These are phyloP conservation scores for Claviceps pazoutovae DNA, from an alignment of 2,329 filamentous ascomycete genomes.

Conservation along the genomic window DNA sequence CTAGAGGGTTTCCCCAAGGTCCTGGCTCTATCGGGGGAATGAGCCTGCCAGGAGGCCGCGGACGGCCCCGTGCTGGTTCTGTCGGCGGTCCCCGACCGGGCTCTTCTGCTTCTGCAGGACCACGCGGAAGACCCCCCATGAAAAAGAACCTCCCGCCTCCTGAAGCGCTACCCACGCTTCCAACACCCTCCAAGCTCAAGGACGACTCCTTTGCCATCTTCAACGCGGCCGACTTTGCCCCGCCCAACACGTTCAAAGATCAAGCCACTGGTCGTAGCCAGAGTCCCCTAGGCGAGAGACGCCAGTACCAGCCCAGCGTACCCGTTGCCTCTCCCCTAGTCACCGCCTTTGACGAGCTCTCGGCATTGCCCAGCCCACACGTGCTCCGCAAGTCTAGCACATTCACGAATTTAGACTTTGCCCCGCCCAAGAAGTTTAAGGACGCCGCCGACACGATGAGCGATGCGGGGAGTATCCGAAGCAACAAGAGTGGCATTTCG, in stretches of 20 bases:
- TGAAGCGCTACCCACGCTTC: conserved; percentile 56
- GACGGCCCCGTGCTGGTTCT: conserved; percentile 41
- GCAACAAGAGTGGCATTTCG: conserved; percentile 63
- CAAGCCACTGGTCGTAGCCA: conserved; percentile 55
- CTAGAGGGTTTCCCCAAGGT: conserved; percentile 15
- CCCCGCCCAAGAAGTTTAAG: conserved; percentile 61
- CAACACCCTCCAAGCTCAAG: conserved; percentile 71
- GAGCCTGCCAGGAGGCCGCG: conserved; percentile 29
- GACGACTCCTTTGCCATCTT: conserved; percentile 65
- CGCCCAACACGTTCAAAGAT: conserved; percentile 53
- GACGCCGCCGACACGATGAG: conserved; percentile 43
- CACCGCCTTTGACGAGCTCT: conserved; percentile 76
- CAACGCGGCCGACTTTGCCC: conserved; percentile 70
- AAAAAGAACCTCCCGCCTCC: conserved; percentile 54
- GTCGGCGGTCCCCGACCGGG: conserved; percentile 31
- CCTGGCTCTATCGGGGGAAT: conserved; percentile 36
- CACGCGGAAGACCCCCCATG: conserved; percentile 22
- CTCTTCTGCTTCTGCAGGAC: conserved; percentile 46
- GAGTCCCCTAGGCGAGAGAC: conserved; percentile 47
- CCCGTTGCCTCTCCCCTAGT: conserved; percentile 65
- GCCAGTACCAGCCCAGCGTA: conserved; percentile 62
- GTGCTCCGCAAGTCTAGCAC: conserved; percentile 62
- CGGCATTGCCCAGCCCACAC: conserved; percentile 77
- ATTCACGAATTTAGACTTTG: conserved; percentile 70
- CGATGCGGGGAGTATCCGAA: conserved; percentile 49